A percentile compares a stretch with the other conserved stretches of the same genome.
Evolutionary conservation across 2,329 filamentous ascomycete genomes (phyloP).

Genomic region (Aspergillus flavus): DNA sequence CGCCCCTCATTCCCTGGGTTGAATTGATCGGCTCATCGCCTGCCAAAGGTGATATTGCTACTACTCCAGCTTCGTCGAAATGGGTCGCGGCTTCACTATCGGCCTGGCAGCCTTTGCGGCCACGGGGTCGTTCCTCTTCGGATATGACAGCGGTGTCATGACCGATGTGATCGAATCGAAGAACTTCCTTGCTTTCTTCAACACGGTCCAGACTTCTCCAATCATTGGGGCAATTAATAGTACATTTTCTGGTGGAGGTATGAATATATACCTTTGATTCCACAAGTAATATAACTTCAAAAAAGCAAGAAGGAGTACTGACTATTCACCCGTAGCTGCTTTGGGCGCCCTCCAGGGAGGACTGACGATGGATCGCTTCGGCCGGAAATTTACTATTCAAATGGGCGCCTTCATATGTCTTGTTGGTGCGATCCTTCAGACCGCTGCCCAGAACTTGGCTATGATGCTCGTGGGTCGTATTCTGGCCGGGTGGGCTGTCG

Average conservation of each 20-base stretch:
- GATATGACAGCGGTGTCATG: constrained; percentile 46
- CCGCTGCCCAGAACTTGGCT: constrained; percentile 56
- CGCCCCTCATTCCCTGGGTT: neutral
- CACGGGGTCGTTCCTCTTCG: constrained; percentile 40
- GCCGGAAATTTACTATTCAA: constrained; percentile 62
- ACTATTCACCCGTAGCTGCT: constrained; percentile 31
- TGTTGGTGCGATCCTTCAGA: constrained; percentile 62
- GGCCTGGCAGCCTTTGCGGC: constrained; percentile 46
- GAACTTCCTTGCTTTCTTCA: constrained; percentile 61
- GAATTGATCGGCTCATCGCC: neutral
- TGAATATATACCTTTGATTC: neutral
- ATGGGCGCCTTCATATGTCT: constrained; percentile 61
- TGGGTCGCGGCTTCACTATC: constrained; percentile 47
- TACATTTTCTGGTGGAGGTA: constrained; percentile 62
- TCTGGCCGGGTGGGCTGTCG: constrained; percentile 52
- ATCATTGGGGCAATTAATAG: constrained; percentile 66
- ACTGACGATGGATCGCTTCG: constrained; percentile 63
- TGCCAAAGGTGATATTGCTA: neutral
- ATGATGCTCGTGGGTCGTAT: constrained; percentile 62
- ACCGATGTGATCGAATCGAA: constrained; percentile 56
- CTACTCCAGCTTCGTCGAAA: constrained; percentile 18
- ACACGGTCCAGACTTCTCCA: constrained; percentile 52
- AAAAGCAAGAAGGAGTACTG: constrained; percentile 1
- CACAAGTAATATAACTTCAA: neutral
- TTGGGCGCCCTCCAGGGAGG: constrained; percentile 59